Percentiles rank a stretch among this genome's conserved stretches.
phyloP scores from a whole-genome alignment of 2,329 filamentous ascomycete genomes.

The Colletotrichum paranaense region DNA sequence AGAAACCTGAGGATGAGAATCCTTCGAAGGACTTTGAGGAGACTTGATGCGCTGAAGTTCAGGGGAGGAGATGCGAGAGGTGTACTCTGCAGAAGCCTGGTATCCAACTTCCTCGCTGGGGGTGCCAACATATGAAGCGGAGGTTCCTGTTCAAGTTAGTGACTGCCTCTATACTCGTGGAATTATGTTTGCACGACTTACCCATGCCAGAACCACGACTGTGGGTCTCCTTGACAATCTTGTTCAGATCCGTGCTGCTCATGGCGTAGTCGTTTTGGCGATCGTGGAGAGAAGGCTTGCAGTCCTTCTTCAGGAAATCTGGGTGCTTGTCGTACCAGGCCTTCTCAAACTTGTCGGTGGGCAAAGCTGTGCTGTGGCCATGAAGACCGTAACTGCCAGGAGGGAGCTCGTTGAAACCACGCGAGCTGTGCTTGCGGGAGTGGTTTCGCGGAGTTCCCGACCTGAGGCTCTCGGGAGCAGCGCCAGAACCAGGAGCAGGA shows the following conservation, averaged over 20 bases:
- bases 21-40: conserved; percentile 41
- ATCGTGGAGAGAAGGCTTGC: conserved; percentile 66
- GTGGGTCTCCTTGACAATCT: conserved; percentile 81
- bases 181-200: conserved; percentile 47
- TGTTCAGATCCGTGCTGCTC: conserved; percentile 91
- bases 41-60: conserved; percentile 47
- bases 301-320: conserved; percentile 81
- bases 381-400: conserved; percentile 94
- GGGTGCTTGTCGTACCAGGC: conserved; percentile 95
- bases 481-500: conserved; percentile 67
- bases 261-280: conserved; percentile 80
- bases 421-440: conserved; percentile 77
- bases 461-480: conserved; percentile 47
- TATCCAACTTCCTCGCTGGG: conserved; percentile 94
- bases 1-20: conserved; percentile 41
- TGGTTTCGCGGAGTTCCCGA: conserved; percentile 63
- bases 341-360: conserved; percentile 86
- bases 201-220: conserved; percentile 63
- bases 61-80: conserved; percentile 74
- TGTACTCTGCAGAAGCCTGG: conserved; percentile 86
- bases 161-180: not conserved
- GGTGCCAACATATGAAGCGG: conserved; percentile 73
- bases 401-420: conserved; percentile 75
- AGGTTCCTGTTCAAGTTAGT: conserved; percentile 66
- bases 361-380: conserved; percentile 73